Evolutionary conservation across 306 rosid species (phyloP).

Genomic region (Bauhinia variegata): DNA sequence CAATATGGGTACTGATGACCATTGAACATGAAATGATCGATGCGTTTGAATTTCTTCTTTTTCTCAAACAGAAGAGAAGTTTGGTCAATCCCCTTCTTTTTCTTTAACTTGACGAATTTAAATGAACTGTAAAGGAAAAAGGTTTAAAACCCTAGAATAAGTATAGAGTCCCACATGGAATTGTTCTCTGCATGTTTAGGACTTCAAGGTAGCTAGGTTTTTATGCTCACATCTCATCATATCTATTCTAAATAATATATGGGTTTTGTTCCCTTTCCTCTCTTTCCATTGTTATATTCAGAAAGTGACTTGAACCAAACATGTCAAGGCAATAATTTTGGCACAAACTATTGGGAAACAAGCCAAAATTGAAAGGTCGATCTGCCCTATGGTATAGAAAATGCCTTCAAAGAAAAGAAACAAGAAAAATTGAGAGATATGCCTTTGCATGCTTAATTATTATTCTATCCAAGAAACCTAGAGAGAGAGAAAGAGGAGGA

Average conservation of each 20-base stretch:
- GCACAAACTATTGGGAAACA: slow-evolving; percentile 18
- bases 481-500: neutral
- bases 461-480: slow-evolving; percentile 24
- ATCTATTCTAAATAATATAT: neutral
- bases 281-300: neutral
- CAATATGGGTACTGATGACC: slow-evolving; percentile 21
- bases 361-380: slow-evolving; percentile 35
- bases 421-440: slow-evolving; percentile 19
- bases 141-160: neutral
- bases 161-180: neutral
- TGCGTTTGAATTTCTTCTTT: neutral
- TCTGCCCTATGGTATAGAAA: too few relatives aligned
- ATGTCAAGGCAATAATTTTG: slow-evolving; percentile 26
- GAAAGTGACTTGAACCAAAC: slow-evolving; percentile 46
- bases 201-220: slow-evolving; percentile 23
- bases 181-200: neutral
- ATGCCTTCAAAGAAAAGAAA: slow-evolving; percentile 23
- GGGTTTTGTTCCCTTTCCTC: neutral
- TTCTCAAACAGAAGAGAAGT: neutral
- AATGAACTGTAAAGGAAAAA: slow-evolving; percentile 28
- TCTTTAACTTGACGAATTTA: slow-evolving; percentile 26
- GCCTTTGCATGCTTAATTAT: too few relatives aligned
- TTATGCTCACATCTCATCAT: slow-evolving; percentile 26
- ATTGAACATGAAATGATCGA: slow-evolving; percentile 27
- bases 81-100: neutral